These are phyloP conservation scores for Xylaria scruposa DNA, from an alignment of 495 filamentous ascomycete species.

Conservation along the genomic window DNA sequence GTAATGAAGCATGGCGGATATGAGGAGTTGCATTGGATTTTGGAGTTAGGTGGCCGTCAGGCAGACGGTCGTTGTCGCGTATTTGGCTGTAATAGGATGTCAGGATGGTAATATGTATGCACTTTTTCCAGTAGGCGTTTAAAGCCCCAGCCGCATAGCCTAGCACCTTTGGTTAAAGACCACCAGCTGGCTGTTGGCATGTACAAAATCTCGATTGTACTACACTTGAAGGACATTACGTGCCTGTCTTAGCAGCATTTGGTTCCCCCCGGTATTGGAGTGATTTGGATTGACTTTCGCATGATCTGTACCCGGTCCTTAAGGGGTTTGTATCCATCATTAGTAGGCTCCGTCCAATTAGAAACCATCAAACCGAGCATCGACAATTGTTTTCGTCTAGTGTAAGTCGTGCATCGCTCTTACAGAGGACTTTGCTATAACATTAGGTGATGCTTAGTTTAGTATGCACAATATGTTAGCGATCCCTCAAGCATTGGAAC, in stretches of 20 bases:
- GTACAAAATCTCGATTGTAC: not conserved
- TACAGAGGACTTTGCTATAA: not conserved
- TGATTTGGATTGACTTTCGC: not conserved
- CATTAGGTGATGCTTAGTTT: not conserved
- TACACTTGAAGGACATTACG: not conserved
- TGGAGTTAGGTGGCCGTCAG: slow-evolving; percentile 18
- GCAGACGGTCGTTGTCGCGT: not conserved
- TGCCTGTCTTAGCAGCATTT: not conserved
- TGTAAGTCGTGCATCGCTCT: not conserved
- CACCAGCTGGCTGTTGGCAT: not conserved
- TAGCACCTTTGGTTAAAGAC: not conserved
- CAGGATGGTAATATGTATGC: slow-evolving; percentile 12
- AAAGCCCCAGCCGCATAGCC: not conserved
- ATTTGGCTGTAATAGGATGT: slow-evolving; percentile 3
- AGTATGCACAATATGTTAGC: not conserved
- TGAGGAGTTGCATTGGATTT: slow-evolving; percentile 10
- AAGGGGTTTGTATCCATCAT: not conserved
- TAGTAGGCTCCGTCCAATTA: not conserved
- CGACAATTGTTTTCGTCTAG: not conserved
- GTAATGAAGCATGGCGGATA: slow-evolving; percentile 7
- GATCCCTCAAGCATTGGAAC: not conserved
- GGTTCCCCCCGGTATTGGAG: not conserved
- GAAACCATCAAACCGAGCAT: not conserved
- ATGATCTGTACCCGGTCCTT: not conserved
- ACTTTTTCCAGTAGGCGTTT: not conserved